These are phyloP conservation scores for Biscogniauxia sp. DNA, from an alignment of 2,329 filamentous ascomycete genomes.

Conservation along the genomic window DNA sequence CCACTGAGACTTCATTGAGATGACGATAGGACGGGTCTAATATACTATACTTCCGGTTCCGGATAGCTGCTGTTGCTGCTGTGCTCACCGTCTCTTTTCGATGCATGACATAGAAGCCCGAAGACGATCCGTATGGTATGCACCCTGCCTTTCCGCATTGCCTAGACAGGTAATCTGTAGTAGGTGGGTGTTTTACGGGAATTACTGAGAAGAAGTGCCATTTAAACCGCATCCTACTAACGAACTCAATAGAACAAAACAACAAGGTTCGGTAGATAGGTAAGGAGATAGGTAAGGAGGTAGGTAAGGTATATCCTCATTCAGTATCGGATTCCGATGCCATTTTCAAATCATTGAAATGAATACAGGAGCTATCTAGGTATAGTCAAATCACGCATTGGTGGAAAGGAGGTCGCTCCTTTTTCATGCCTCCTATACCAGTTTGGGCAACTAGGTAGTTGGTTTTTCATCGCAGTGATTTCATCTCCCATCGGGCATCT, in stretches of 20 bases:
- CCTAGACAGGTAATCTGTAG: too few species aligned
- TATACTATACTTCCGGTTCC: background rate
- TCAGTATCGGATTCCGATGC: background rate
- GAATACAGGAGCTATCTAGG: too few species aligned
- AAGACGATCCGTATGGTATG: background rate
- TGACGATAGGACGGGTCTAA: too few species aligned
- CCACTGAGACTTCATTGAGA: too few species aligned
- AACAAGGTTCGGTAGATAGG: background rate
- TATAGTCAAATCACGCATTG: too few species aligned
- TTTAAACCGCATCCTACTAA: too few species aligned
- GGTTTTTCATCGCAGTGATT: background rate
- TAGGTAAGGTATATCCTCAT: background rate
- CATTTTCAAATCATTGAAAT: too few species aligned
- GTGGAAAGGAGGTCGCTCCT: background rate
- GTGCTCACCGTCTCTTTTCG: background rate
- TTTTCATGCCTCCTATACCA: background rate
- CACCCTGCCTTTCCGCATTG: too few species aligned
- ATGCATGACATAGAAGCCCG: background rate
- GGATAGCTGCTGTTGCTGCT: background rate
- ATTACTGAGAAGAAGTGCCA: too few species aligned
- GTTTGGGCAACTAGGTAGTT: background rate
- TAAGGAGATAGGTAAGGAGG: too few species aligned
- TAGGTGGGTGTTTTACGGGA: too few species aligned
- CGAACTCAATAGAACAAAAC: too few species aligned
- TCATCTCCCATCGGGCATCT: background rate